phyloP scores from a whole-genome alignment of 352 stramenopile genomes.

The Phytophthora pinifolia region DNA sequence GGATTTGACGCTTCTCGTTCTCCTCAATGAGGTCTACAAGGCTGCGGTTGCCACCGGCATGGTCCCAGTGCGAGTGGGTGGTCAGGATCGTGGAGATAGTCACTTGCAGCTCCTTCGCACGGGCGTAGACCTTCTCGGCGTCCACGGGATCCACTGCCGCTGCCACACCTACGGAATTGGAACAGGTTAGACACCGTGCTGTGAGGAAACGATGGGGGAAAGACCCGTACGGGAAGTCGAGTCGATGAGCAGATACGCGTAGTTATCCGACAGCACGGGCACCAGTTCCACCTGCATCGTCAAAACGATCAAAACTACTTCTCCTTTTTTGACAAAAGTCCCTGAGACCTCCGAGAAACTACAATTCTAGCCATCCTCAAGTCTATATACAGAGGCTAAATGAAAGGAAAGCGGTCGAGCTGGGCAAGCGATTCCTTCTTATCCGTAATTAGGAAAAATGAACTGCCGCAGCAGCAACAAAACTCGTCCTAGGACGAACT shows the following conservation, averaged over 20 bases:
- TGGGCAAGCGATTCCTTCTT: conserved; percentile 44
- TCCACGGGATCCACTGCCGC: conserved; percentile 90
- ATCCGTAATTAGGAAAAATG: conserved; percentile 39
- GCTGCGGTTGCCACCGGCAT: conserved; percentile 86
- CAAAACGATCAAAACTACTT: no score
- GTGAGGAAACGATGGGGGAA: background rate
- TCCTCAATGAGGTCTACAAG: conserved; percentile 52
- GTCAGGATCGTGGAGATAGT: conserved; percentile 88
- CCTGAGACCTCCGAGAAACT: no score
- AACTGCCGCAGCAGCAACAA: conserved; percentile 16
- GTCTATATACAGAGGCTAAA: no score
- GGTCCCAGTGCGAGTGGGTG: conserved; percentile 92
- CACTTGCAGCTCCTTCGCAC: conserved; percentile 57
- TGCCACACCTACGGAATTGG: conserved; percentile 40
- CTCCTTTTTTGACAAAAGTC: no score
- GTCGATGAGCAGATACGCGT: conserved; percentile 89
- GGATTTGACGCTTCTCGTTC: conserved; percentile 40
- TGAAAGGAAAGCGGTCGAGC: conserved; percentile 12
- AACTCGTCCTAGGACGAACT: background rate
- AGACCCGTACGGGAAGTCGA: conserved; percentile 29
- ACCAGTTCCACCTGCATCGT: conserved; percentile 77
- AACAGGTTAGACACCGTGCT: background rate
- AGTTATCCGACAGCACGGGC: conserved; percentile 91
- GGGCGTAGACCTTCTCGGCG: conserved; percentile 69
- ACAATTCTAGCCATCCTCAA: no score